These are phyloP conservation scores for Naegleria fowleri DNA, from an alignment of 208 protist species.

Conservation along the genomic window DNA sequence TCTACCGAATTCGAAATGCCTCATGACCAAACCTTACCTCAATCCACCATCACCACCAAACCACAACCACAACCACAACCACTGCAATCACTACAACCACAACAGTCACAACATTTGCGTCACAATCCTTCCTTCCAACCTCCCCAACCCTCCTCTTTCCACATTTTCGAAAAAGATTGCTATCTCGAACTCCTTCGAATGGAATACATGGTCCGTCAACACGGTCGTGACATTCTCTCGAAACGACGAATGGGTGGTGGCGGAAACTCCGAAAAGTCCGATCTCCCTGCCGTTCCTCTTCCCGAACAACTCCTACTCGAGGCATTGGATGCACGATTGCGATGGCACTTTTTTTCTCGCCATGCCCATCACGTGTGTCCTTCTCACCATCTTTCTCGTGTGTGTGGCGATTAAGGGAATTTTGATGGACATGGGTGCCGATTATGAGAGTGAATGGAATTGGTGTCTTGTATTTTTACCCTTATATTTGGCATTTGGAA, in stretches of 20 bases:
- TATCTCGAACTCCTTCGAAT: not conserved
- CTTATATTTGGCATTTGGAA: not conserved
- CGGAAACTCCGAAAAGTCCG: not conserved
- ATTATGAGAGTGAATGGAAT: not conserved
- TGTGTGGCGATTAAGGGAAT: not conserved
- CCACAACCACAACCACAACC: no score
- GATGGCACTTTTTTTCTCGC: not conserved
- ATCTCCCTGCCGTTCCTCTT: not conserved
- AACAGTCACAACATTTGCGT: no score
- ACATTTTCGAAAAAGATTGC: not conserved
- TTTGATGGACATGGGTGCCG: not conserved
- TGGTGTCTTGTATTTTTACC: not conserved
- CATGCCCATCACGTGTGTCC: not conserved
- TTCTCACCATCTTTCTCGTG: not conserved
- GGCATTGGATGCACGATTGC: not conserved
- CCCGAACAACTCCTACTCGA: not conserved
- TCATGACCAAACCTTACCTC: no score
- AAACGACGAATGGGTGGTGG: no score
- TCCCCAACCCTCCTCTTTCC: no score
- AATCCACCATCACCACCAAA: no score
- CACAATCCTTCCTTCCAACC: no score
- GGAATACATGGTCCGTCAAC: not conserved
- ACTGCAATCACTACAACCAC: no score
- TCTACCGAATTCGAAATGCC: no score
- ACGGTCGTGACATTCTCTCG: not conserved